These are phyloP conservation scores for Apiospora saccharicola DNA, from an alignment of 2,329 filamentous ascomycete species.

Conservation along the genomic window DNA sequence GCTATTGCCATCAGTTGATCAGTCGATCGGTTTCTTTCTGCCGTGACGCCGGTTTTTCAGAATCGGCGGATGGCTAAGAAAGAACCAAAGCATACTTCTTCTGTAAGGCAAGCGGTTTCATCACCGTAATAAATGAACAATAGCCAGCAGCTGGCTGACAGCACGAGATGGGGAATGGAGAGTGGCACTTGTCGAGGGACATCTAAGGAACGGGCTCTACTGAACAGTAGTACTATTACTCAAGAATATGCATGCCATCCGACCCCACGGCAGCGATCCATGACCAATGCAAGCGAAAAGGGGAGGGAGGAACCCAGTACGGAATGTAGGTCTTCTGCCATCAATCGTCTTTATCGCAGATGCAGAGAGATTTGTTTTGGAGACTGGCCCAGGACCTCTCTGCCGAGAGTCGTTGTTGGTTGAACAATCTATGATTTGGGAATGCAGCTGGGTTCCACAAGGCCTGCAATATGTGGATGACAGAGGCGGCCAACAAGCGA, in stretches of 20 bases:
- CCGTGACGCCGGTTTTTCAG: not conserved
- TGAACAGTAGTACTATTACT: conserved; percentile 11
- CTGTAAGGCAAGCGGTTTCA: not conserved
- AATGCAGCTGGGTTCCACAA: conserved; percentile 10
- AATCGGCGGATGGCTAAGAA: not conserved
- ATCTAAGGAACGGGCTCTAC: not conserved
- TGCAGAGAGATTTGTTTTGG: not conserved
- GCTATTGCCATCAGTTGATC: conserved; percentile 14
- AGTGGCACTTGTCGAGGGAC: not conserved
- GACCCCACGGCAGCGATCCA: not conserved
- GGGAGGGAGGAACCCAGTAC: not conserved
- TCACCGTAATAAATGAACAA: not conserved
- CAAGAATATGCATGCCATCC: not conserved
- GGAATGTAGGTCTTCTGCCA: not conserved
- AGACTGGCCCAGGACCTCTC: not conserved
- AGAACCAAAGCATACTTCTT: not conserved
- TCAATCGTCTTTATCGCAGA: not conserved
- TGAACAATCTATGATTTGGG: conserved; percentile 10
- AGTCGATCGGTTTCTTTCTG: not conserved
- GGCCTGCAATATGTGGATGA: conserved; percentile 17
- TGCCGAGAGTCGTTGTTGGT: conserved; percentile 11
- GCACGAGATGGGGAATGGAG: not conserved
- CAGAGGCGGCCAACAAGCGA: conserved; percentile 14
- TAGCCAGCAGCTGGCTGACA: not conserved
- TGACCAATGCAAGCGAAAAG: not conserved